Evolutionary conservation across 441 rosid species (phyloP).

Genomic region (Erodium moschatum): DNA sequence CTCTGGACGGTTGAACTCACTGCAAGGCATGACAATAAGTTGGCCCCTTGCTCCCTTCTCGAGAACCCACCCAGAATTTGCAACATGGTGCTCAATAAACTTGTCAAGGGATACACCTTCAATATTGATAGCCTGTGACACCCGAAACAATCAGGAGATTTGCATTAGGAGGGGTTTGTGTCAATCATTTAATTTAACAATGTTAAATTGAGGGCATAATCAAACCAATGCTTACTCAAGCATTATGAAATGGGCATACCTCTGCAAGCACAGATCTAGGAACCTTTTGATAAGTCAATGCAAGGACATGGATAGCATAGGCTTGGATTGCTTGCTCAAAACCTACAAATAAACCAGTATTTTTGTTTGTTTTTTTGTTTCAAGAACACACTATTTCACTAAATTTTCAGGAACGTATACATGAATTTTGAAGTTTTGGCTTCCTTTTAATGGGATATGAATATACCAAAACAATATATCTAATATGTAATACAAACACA

Average conservation of each 20-base stretch:
- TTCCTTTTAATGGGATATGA: background rate
- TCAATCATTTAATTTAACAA: background rate
- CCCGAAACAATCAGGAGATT: conserved; percentile 4
- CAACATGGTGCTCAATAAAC: conserved; percentile 63
- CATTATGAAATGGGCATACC: conserved; percentile 37
- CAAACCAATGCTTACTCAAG: background rate
- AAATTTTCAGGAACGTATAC: background rate
- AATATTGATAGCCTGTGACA: conserved; percentile 62
- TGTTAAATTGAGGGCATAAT: background rate
- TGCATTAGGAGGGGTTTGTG: background rate
- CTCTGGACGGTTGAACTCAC: conserved; percentile 81
- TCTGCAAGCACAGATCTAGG: conserved; percentile 82
- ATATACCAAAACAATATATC: background rate
- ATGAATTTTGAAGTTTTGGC: background rate
- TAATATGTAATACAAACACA: background rate
- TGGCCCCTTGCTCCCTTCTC: conserved; percentile 60
- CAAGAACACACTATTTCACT: background rate
- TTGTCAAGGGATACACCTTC: conserved; percentile 82
- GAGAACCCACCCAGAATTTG: conserved; percentile 57
- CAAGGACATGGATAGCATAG: conserved; percentile 75
- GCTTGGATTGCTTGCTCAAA: conserved; percentile 88
- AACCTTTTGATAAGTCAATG: conserved; percentile 83
- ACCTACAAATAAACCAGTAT: conserved; percentile 39
- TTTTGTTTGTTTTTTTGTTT: background rate
- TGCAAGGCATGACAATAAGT: conserved; percentile 49